A percentile compares a stretch with the other conserved stretches of the same genome.
phyloP scores from a whole-genome alignment of 768 basidiomycete genomes.

The Rubroboletus pulcherrimus region DNA sequence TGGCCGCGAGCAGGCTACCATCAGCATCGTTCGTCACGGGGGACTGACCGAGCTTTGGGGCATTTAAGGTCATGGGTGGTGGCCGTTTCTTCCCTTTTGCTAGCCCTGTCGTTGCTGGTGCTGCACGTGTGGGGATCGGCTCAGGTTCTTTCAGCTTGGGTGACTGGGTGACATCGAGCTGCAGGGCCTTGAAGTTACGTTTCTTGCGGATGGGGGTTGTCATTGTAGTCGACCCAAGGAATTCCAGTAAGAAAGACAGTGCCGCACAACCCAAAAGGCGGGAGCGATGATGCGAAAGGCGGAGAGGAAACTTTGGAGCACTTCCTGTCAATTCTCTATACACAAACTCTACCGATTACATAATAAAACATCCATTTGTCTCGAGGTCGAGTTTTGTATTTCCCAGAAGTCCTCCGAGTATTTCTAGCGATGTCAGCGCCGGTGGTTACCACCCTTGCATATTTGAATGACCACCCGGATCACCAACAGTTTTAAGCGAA shows the following conservation, averaged over 20 bases:
- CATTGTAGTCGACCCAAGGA: constrained; percentile 27
- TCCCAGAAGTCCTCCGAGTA: too few relatives aligned
- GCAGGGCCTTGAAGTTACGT: constrained; percentile 85
- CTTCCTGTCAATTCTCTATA: background rate
- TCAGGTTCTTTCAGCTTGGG: constrained; percentile 38
- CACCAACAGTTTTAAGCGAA: background rate
- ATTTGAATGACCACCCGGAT: background rate
- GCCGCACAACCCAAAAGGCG: constrained; percentile 3
- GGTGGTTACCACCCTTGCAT: background rate
- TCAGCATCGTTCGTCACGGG: constrained; percentile 31
- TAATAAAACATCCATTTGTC: constrained; percentile 14
- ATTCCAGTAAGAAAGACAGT: constrained; percentile 5
- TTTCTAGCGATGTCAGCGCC: background rate
- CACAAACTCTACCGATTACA: constrained; percentile 13
- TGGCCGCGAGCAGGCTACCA: constrained; percentile 46
- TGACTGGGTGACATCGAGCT: constrained; percentile 57
- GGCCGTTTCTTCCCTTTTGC: constrained; percentile 65
- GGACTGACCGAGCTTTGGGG: constrained; percentile 54
- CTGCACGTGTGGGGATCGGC: constrained; percentile 46
- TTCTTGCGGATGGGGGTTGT: constrained; percentile 78
- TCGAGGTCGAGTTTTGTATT: background rate
- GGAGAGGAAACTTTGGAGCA: constrained; percentile 16
- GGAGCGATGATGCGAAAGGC: constrained; percentile 11
- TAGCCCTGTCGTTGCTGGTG: constrained; percentile 36
- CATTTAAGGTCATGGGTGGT: constrained; percentile 78